These are phyloP conservation scores for Lentinus polychrous DNA, from an alignment of 1,284 basidiomycete genomes.

Conservation along the genomic window DNA sequence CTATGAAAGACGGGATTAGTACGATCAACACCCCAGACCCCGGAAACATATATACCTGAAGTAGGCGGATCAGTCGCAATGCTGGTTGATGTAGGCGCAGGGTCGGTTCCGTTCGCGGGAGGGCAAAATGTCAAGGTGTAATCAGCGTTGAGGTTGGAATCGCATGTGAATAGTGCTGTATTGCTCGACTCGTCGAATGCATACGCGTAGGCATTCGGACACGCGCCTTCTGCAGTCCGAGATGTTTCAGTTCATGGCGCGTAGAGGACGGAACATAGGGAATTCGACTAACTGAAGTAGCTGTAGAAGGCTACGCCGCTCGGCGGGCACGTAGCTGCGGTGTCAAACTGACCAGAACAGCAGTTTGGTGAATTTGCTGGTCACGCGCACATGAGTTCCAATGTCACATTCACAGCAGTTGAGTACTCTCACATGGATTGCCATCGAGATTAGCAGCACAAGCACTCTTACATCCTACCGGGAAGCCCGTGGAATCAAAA, in stretches of 20 bases:
- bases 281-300: conserved; percentile 22
- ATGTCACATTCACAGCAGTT: background rate
- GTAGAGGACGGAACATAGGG: background rate
- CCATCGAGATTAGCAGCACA: conserved; percentile 35
- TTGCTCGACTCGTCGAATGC: conserved; percentile 43
- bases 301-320: conserved; percentile 35
- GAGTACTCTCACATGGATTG: conserved; percentile 27
- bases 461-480: conserved; percentile 38
- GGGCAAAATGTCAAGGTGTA: conserved; percentile 48
- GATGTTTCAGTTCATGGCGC: background rate
- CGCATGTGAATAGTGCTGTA: conserved; percentile 42
- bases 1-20: too few species aligned
- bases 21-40: too few species aligned
- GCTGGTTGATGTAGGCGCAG: background rate
- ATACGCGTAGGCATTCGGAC: conserved; percentile 43
- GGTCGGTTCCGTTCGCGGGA: conserved; percentile 6
- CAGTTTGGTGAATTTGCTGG: conserved; percentile 34
- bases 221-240: conserved; percentile 31
- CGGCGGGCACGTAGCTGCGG: conserved; percentile 35
- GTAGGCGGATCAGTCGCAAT: background rate
- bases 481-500: conserved; percentile 29
- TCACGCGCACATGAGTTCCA: background rate
- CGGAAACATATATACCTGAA: too few species aligned
- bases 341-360: conserved; percentile 36
- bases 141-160: conserved; percentile 29